Percentiles rank a stretch among this genome's conserved stretches.
These are phyloP conservation scores for Trypanosoma avium DNA, from an alignment of 208 protist genomes.

Conservation along the genomic window DNA sequence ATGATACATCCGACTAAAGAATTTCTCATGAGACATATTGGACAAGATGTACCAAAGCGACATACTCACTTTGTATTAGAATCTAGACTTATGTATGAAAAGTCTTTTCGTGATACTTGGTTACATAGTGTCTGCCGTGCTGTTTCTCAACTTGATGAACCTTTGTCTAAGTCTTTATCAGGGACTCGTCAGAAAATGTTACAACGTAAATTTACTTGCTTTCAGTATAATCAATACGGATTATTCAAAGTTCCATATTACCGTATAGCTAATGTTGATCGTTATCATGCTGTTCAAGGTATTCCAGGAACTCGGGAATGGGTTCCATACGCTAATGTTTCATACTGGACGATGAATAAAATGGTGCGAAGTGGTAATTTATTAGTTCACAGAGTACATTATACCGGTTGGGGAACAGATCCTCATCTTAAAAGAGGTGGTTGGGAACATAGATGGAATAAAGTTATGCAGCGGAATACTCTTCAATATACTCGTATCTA, in stretches of 20 bases:
- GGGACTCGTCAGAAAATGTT: conserved; percentile 74
- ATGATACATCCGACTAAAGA: conserved; percentile 46
- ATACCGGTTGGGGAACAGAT: conserved; percentile 84
- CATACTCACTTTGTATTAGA: conserved; percentile 88
- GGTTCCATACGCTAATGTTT: conserved; percentile 89
- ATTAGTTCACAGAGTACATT: conserved; percentile 88
- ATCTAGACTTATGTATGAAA: conserved; percentile 88
- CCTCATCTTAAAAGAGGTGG: conserved; percentile 76
- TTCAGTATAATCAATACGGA: conserved; percentile 91
- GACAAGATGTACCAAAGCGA: conserved; percentile 83
- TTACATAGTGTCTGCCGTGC: conserved; percentile 81
- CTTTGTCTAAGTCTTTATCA: conserved; percentile 72
- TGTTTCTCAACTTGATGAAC: conserved; percentile 73
- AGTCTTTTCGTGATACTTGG: conserved; percentile 92
- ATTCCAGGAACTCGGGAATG: conserved; percentile 82
- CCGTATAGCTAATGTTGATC: conserved; percentile 83
- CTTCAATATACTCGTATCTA: conserved; percentile 86
- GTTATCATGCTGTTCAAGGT: conserved; percentile 80
- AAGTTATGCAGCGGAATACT: conserved; percentile 85
- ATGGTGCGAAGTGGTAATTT: conserved; percentile 83
- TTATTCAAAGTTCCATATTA: conserved; percentile 84
- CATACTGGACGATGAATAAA: conserved; percentile 91
- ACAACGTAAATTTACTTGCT: conserved; percentile 85
- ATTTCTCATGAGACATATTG: conserved; percentile 79
- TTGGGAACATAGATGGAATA: conserved; percentile 92